These are phyloP conservation scores for Serendipita vermifera DNA, from an alignment of 768 basidiomycete species.

Conservation along the genomic window DNA sequence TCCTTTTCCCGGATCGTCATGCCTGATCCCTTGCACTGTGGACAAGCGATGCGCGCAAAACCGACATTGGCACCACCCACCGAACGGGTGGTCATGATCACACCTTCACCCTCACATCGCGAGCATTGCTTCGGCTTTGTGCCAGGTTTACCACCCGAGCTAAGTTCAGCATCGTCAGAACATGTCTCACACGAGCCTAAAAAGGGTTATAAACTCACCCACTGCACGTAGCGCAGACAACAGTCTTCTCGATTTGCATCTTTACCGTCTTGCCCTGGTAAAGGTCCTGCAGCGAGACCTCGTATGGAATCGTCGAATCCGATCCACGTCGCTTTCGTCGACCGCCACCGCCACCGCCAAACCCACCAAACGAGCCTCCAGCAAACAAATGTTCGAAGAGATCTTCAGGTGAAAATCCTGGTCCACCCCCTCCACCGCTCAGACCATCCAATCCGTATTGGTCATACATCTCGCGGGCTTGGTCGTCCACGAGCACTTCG, in stretches of 20 bases:
- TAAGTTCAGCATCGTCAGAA: slow-evolving; percentile 21
- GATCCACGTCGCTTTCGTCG: slow-evolving; percentile 46
- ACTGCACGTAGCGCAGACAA: slow-evolving; percentile 64
- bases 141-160: slow-evolving; percentile 67
- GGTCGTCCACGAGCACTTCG: slow-evolving; percentile 62
- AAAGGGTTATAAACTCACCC: slow-evolving; percentile 37
- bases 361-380: slow-evolving; percentile 31
- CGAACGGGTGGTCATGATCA: slow-evolving; percentile 12
- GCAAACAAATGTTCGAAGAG: slow-evolving; percentile 66
- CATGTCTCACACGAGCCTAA: not conserved
- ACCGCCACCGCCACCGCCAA: slow-evolving; percentile 22
- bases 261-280: slow-evolving; percentile 84
- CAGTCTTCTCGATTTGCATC: slow-evolving; percentile 79
- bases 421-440: slow-evolving; percentile 32
- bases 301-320: slow-evolving; percentile 63
- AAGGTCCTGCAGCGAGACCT: slow-evolving; percentile 82
- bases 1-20: slow-evolving; percentile 75
- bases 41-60: slow-evolving; percentile 23
- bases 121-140: slow-evolving; percentile 73
- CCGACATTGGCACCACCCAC: slow-evolving; percentile 24
- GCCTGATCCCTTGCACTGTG: slow-evolving; percentile 25
- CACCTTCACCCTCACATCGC: slow-evolving; percentile 58
- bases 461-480: slow-evolving; percentile 62
- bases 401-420: slow-evolving; percentile 45
- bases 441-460: slow-evolving; percentile 57